Percentiles rank a stretch among this genome's conserved stretches.
Conservation (phyloP, 2,329 filamentous ascomycete genomes). For the Hypoxylon sp. region DNA sequence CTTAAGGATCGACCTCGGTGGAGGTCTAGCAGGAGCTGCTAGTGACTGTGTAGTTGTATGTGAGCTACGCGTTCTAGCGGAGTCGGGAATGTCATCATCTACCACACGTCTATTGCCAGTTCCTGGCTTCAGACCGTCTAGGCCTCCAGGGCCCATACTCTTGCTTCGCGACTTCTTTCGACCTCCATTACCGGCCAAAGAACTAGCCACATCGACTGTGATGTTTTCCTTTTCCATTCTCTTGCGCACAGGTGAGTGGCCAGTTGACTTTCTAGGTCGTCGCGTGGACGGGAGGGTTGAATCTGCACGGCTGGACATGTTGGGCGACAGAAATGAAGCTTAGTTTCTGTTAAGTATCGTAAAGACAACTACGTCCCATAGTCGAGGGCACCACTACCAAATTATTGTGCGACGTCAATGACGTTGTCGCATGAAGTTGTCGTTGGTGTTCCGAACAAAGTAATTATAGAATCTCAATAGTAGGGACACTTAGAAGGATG, state of each 20-base stretch:
- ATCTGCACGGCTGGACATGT: slow-evolving; percentile 61
- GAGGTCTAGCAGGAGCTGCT: slow-evolving; percentile 65
- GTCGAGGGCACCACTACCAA: slow-evolving; percentile 5
- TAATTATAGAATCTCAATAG: slow-evolving; percentile 4
- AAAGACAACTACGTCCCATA: slow-evolving; percentile 23
- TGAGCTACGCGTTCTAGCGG: slow-evolving; percentile 39
- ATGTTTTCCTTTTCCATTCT: slow-evolving; percentile 83
- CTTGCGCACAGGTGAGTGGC: slow-evolving; percentile 68
- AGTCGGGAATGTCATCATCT: slow-evolving; percentile 51
- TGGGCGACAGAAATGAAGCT: slow-evolving; percentile 33
- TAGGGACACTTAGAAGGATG: background rate
- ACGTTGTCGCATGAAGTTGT: slow-evolving; percentile 17
- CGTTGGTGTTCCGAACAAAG: background rate
- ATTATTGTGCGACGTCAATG: slow-evolving; percentile 4
- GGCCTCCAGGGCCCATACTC: slow-evolving; percentile 92
- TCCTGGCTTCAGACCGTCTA: slow-evolving; percentile 83
- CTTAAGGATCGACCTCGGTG: slow-evolving; percentile 82
- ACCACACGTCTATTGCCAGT: slow-evolving; percentile 86
- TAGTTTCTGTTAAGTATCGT: slow-evolving; percentile 4
- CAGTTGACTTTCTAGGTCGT: slow-evolving; percentile 80
- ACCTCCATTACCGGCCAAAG: slow-evolving; percentile 62
- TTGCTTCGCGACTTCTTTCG: slow-evolving; percentile 88
- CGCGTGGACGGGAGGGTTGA: slow-evolving; percentile 69
- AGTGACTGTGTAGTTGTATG: slow-evolving; percentile 63
- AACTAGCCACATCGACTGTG: slow-evolving; percentile 74